Conservation (phyloP, 2,329 filamentous ascomycete genomes). For the Hypoxylon sp. region DNA sequence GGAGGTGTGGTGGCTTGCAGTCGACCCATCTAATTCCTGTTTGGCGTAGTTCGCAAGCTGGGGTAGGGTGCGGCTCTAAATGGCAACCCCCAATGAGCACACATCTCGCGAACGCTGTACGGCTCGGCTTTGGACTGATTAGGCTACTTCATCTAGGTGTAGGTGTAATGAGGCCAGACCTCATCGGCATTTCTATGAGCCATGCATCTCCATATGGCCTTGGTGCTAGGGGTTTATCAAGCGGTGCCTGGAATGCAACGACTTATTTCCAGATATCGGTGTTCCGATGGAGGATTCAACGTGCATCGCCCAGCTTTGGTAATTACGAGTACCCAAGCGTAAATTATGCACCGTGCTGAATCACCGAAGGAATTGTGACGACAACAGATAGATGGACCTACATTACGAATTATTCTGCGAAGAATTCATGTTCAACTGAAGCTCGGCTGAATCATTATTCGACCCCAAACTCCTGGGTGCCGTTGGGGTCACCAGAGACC, state of each 20-base stretch:
- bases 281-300: slow-evolving; percentile 22
- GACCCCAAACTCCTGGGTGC: slow-evolving; percentile 20
- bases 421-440: slow-evolving; percentile 9
- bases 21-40: slow-evolving; percentile 28
- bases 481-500: slow-evolving; percentile 15
- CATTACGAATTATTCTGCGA: slow-evolving; percentile 18
- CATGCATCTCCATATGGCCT: slow-evolving; percentile 18
- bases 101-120: slow-evolving; percentile 22
- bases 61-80: slow-evolving; percentile 42
- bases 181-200: slow-evolving; percentile 13
- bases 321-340: slow-evolving; percentile 11
- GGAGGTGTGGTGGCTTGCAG: slow-evolving; percentile 41
- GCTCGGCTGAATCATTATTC: slow-evolving; percentile 13
- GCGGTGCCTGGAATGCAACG: slow-evolving; percentile 26
- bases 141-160: slow-evolving; percentile 24
- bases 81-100: slow-evolving; percentile 11
- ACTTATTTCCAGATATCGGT: slow-evolving; percentile 13
- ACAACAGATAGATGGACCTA: slow-evolving; percentile 12
- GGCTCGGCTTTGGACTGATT: slow-evolving; percentile 22
- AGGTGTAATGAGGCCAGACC: slow-evolving; percentile 23
- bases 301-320: slow-evolving; percentile 14
- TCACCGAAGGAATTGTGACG: slow-evolving; percentile 11
- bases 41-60: slow-evolving; percentile 24
- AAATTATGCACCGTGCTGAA: slow-evolving; percentile 19
- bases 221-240: slow-evolving; percentile 2